Evolutionary conservation across 352 stramenopile species (phyloP).

Genomic region (Globisporangium middletonii): DNA sequence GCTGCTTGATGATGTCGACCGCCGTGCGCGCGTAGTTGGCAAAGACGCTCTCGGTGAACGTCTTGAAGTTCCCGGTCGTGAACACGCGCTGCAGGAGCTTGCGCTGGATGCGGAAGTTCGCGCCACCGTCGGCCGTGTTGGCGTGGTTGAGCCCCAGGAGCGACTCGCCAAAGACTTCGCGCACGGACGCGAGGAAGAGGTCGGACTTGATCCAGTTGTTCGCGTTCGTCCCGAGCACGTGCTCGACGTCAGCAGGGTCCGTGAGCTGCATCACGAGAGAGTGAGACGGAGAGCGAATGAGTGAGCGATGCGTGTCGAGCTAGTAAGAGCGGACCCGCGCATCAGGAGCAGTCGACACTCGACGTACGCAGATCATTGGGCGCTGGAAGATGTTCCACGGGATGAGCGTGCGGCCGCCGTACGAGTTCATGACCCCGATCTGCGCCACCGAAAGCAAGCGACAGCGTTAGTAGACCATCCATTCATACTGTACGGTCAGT

Average conservation of each 20-base stretch:
- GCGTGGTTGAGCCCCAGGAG: conserved; percentile 66
- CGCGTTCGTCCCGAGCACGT: conserved; percentile 52
- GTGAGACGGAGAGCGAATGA: not conserved
- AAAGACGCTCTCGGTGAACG: conserved; percentile 40
- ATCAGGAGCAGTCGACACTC: too few relatives aligned
- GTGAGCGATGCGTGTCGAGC: not conserved
- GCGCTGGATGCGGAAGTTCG: conserved; percentile 58
- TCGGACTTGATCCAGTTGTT: conserved; percentile 65
- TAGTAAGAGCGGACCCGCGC: too few relatives aligned
- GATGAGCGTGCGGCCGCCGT: conserved; percentile 50
- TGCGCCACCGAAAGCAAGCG: not conserved
- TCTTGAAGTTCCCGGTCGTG: conserved; percentile 54
- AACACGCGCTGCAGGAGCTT: conserved; percentile 87
- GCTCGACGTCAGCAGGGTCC: conserved; percentile 46
- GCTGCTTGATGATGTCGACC: conserved; percentile 9
- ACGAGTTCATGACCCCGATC: conserved; percentile 30
- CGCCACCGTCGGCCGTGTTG: conserved; percentile 39
- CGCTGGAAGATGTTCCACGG: conserved; percentile 44
- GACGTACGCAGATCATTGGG: not conserved
- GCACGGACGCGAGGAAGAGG: conserved; percentile 49
- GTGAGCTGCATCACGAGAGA: conserved; percentile 20
- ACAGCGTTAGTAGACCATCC: not conserved
- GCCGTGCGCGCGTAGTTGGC: conserved; percentile 30
- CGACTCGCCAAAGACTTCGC: conserved; percentile 53
- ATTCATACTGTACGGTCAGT: too few relatives aligned